A percentile compares a stretch with the other conserved stretches of the same genome.
Evolutionary conservation across 2,329 filamentous ascomycete genomes (phyloP).

Genomic region (Pezicula carpinea): DNA sequence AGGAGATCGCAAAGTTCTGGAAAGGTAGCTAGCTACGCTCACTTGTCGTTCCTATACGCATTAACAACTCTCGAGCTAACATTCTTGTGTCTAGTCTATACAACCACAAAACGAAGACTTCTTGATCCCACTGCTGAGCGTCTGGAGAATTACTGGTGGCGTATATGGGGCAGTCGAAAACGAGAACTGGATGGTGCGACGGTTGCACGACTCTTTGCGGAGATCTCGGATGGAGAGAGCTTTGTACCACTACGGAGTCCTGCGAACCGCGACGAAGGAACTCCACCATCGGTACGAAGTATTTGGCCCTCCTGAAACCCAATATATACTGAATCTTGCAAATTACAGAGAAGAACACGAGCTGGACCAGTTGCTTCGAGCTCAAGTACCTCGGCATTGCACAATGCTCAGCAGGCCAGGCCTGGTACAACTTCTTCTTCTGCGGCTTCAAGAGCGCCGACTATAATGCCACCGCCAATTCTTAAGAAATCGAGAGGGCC

Average conservation of each 20-base stretch:
- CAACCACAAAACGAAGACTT: conserved; percentile 53
- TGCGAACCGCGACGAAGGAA: conserved; percentile 46
- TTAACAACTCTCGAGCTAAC: conserved; percentile 11
- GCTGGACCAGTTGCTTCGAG: conserved; percentile 12
- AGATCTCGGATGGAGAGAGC: conserved; percentile 54
- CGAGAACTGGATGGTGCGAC: conserved; percentile 45
- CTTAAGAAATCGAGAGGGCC: conserved; percentile 54
- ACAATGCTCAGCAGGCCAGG: conserved; percentile 9
- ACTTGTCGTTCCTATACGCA: conserved; percentile 4
- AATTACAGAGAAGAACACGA: conserved; percentile 17
- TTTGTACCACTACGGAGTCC: conserved; percentile 52
- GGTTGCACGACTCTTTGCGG: conserved; percentile 50
- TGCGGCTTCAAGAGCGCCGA: conserved; percentile 31
- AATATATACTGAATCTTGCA: conserved; percentile 19
- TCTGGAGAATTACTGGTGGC: conserved; percentile 63
- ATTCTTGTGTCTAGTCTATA: conserved; percentile 45
- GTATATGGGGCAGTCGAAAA: conserved; percentile 52
- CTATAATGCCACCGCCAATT: conserved; percentile 46
- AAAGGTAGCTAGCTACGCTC: conserved; percentile 45
- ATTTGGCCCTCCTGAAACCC: conserved; percentile 3
- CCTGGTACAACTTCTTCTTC: conserved; percentile 18
- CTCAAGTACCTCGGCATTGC: conserved; percentile 18
- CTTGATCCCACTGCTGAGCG: conserved; percentile 58
- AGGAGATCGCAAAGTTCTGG: conserved; percentile 52
- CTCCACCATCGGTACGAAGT: conserved; percentile 37